These are phyloP conservation scores for Lentinula boryana DNA, from an alignment of 768 basidiomycete species.

Conservation along the genomic window DNA sequence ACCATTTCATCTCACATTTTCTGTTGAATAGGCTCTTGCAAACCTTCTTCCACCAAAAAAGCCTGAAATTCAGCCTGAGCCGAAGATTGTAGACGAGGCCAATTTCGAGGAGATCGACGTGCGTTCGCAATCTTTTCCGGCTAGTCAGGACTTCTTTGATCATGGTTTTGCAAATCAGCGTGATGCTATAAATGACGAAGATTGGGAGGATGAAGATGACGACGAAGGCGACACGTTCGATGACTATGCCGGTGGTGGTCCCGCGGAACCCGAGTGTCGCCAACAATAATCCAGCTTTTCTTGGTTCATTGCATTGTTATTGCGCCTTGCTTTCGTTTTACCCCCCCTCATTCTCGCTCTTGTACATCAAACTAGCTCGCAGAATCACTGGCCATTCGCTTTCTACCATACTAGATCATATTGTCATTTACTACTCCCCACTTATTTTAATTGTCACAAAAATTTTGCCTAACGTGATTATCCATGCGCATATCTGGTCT, in stretches of 20 bases:
- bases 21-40: constrained; percentile 46
- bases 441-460: background rate
- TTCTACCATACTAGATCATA: background rate
- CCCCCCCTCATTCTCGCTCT: background rate
- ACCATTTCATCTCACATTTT: background rate
- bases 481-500: background rate
- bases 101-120: constrained; percentile 77
- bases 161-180: constrained; percentile 67
- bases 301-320: constrained; percentile 3
- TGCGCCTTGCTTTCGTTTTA: background rate
- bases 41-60: constrained; percentile 74
- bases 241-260: constrained; percentile 10
- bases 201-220: constrained; percentile 68
- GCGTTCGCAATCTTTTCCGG: constrained; percentile 73
- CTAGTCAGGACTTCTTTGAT: constrained; percentile 74
- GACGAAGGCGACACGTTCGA: constrained; percentile 43
- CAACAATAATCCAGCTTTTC: constrained; percentile 37
- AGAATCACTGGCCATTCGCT: background rate
- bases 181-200: constrained; percentile 48
- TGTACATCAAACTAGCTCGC: background rate
- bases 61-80: constrained; percentile 62
- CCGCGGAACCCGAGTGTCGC: constrained; percentile 52
- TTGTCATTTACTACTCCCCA: background rate
- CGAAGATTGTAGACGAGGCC: constrained; percentile 64
- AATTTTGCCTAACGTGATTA: background rate